Percentiles rank a stretch among this genome's conserved stretches.
Conservation (phyloP, 805 yeast genomes). For the Saturnispora besseyi region DNA sequence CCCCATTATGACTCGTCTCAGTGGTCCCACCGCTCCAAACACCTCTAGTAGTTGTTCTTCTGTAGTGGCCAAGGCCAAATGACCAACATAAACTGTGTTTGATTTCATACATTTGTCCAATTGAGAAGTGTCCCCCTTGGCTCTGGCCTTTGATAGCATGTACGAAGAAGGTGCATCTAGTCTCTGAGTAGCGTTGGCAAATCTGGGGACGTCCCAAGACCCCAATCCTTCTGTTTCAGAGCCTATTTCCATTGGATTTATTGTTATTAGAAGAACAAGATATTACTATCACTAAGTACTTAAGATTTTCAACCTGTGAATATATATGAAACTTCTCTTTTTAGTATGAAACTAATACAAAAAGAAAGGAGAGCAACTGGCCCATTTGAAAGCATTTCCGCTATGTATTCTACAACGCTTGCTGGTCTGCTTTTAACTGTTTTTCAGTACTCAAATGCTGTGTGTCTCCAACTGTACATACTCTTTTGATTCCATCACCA, state of each 20-base stretch:
- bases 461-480: conserved; percentile 55
- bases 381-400: background rate
- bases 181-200: conserved; percentile 55
- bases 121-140: conserved; percentile 34
- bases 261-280: background rate
- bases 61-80: conserved; percentile 79
- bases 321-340: too few relatives aligned
- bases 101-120: conserved; percentile 57
- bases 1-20: conserved; percentile 85
- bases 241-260: background rate
- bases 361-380: background rate
- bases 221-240: conserved; percentile 19
- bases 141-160: conserved; percentile 55
- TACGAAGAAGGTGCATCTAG: conserved; percentile 67
- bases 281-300: background rate
- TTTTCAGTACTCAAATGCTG: conserved; percentile 46
- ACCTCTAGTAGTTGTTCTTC: conserved; percentile 91
- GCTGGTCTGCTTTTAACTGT: conserved; percentile 2
- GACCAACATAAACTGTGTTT: conserved; percentile 84
- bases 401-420: background rate
- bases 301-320: background rate
- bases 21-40: conserved; percentile 72
- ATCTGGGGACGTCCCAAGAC: conserved; percentile 46
- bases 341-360: too few relatives aligned
- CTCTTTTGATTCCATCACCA: conserved; percentile 32